Evolutionary conservation across 1,284 basidiomycete genomes (phyloP), one percentile per base, ranked within the genome.

Genomic region (Chiua sp.): DNA sequence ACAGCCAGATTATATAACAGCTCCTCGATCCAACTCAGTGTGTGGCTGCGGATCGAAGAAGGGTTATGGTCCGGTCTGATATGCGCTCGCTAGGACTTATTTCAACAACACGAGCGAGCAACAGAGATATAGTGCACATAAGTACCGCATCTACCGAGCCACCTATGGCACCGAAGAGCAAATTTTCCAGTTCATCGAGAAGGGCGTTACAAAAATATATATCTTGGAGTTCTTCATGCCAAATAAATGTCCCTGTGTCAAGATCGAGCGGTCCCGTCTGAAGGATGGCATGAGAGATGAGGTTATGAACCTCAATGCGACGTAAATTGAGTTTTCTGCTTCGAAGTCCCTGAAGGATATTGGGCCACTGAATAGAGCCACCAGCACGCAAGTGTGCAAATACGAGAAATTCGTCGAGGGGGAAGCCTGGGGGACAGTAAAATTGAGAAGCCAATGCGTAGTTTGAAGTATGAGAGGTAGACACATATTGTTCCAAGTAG

Each of bases 111-210:
- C 79, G 77, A 53, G 55, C 59, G 1, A 62, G 60, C 10, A 82
- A 60, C 26, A 70, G 56, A 47, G 76, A 67, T 18, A 80, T 69
- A 0, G 68, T 78, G 30, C 66, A 60, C 39, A 79, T 72, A 0
- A 75, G 72, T 26, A 70, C 64, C 1, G 62, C 68, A 55, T 82
- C 75, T 33, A 73, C 62, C 78, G 80, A 81, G 57, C 80, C 80
- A 3, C 50, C 68, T 42, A 69, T 58, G 8, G 80, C 64, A 20
- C 64, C 64, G 4, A 52, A 48, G 13, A 79, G 51, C 2, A 78
- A 61, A 20, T 51, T 56, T 18, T 68, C 60, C 12, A 79, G 61
- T 47, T 78, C 77, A 7, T 49, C 35, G 0, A 83, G 59, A 0
- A 82, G 59, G 3, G 63, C 59, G 3, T 26, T 4, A 7, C 77